These are phyloP conservation scores for Ustilaginoidea virens DNA, from an alignment of 2,329 filamentous ascomycete species.

Conservation along the genomic window DNA sequence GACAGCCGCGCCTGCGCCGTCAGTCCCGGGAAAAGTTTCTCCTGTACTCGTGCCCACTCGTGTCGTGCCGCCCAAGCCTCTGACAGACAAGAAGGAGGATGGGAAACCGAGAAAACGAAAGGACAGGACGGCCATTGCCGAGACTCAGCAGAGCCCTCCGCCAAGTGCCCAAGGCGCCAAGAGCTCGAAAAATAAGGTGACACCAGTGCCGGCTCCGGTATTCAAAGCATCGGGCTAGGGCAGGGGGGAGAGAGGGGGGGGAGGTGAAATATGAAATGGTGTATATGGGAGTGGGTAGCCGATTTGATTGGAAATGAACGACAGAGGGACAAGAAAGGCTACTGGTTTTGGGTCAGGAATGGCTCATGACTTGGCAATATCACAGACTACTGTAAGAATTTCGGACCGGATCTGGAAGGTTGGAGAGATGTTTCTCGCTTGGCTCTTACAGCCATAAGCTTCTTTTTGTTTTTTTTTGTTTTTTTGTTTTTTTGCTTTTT, in stretches of 20 bases:
- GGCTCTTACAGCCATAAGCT: too few species aligned
- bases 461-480: too few species aligned
- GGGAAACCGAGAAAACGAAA: constrained; percentile 17
- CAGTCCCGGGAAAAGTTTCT: constrained; percentile 15
- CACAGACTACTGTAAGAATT: too few species aligned
- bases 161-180: constrained; percentile 8
- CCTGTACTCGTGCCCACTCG: constrained; percentile 10
- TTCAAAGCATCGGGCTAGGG: constrained; percentile 11
- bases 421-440: too few species aligned
- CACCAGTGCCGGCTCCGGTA: constrained; percentile 12
- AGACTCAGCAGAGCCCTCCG: constrained; percentile 7
- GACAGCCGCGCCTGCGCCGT: constrained; percentile 19
- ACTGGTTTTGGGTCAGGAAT: too few species aligned
- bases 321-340: too few species aligned
- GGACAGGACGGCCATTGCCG: constrained; percentile 10
- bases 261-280: too few species aligned
- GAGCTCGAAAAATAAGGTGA: constrained; percentile 8
- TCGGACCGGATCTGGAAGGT: too few species aligned
- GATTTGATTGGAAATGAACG: too few species aligned
- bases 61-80: constrained; percentile 7
- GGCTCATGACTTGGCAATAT: too few species aligned
- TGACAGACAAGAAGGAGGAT: constrained; percentile 10
- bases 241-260: background rate
- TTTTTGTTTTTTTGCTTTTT: too few species aligned
- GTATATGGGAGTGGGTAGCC: too few species aligned